Conservation (phyloP, 1,284 basidiomycete species). For the Sanghuangporus baumii region DNA sequence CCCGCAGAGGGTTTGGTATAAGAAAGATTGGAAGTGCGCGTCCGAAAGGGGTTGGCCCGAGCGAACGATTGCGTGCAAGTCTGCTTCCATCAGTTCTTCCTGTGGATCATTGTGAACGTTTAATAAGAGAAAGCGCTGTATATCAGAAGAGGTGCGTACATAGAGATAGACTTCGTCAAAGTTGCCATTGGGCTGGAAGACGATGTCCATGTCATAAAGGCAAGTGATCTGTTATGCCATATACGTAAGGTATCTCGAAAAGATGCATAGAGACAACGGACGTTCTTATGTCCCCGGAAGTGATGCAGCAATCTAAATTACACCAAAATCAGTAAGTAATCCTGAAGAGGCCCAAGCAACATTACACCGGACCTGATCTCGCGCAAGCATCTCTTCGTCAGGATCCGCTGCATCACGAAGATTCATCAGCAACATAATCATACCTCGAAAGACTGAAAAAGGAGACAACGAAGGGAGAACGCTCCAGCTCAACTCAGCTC, state of each 20-base stretch:
- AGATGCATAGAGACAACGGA: conserved; percentile 27
- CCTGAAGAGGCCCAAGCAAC: neutral
- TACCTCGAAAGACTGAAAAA: neutral
- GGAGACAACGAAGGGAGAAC: neutral
- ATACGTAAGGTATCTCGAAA: conserved; percentile 13
- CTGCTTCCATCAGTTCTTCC: conserved; percentile 99
- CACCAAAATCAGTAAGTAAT: neutral
- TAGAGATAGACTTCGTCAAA: conserved; percentile 97
- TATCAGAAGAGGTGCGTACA: conserved; percentile 37
- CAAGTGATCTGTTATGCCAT: conserved; percentile 67
- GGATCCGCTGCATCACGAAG: conserved; percentile 62
- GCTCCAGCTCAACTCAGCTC: conserved; percentile 13
- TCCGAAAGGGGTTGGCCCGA: conserved; percentile 97
- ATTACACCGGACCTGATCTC: conserved; percentile 72
- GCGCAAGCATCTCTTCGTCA: conserved; percentile 91
- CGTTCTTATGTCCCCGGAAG: conserved; percentile 96
- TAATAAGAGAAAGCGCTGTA: neutral
- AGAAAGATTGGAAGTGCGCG: conserved; percentile 97
- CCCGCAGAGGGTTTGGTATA: conserved; percentile 98
- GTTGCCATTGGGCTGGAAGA: conserved; percentile 81
- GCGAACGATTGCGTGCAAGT: conserved; percentile 97
- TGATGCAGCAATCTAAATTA: conserved; percentile 76
- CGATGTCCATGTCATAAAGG: conserved; percentile 96
- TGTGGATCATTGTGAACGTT: conserved; percentile 26
- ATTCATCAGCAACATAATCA: neutral